Percentiles rank a stretch among this genome's conserved stretches.
Conservation (phyloP, 495 filamentous ascomycete genomes). For the Aspergillus coremiiformis region DNA sequence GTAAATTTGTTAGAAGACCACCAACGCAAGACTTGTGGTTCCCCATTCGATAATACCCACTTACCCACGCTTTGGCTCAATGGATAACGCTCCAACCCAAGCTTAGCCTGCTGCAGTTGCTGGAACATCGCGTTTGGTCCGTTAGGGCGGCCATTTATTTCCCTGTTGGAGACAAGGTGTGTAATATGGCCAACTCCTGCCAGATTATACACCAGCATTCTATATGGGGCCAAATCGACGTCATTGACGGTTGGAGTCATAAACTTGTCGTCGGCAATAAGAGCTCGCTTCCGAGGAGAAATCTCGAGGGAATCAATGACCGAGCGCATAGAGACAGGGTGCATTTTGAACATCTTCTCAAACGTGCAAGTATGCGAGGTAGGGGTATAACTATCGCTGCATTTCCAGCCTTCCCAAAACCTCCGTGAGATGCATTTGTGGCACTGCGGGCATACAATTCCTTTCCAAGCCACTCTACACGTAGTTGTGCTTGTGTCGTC, state of each 20-base stretch:
- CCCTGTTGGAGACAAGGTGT: constrained; percentile 50
- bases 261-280: constrained; percentile 11
- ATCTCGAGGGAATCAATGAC: constrained; percentile 28
- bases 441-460: constrained; percentile 70
- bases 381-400: constrained; percentile 23
- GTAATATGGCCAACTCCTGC: constrained; percentile 49
- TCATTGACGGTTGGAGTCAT: constrained; percentile 16
- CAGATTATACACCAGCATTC: constrained; percentile 28
- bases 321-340: constrained; percentile 26
- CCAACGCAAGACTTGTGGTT: neutral
- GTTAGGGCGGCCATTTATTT: constrained; percentile 38
- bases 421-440: constrained; percentile 53
- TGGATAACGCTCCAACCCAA: constrained; percentile 52
- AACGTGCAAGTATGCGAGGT: constrained; percentile 39
- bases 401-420: constrained; percentile 60
- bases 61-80: constrained; percentile 35
- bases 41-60: neutral
- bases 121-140: constrained; percentile 61
- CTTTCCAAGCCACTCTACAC: constrained; percentile 44
- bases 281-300: constrained; percentile 20
- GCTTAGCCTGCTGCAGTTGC: constrained; percentile 49
- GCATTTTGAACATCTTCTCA: constrained; percentile 26
- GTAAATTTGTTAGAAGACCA: neutral
- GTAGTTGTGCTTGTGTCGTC: constrained; percentile 20
- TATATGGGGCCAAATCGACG: constrained; percentile 16